Percentiles rank a stretch among this genome's conserved stretches.
Conservation (phyloP, 2,329 filamentous ascomycete genomes). For the Fusarium marasasianum region DNA sequence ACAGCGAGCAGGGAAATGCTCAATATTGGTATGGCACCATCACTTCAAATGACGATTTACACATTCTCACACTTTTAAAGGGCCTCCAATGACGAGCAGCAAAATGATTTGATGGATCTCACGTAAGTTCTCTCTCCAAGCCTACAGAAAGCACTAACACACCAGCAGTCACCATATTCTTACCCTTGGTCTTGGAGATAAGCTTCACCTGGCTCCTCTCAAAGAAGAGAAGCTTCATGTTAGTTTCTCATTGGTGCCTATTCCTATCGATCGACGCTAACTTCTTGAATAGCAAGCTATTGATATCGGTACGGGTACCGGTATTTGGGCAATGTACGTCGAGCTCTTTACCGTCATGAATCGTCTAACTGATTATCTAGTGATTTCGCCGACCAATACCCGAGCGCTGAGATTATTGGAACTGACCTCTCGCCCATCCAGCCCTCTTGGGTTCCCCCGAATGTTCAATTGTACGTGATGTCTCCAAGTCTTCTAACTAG, state of each 20-base stretch:
- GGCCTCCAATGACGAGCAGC: slow-evolving; percentile 37
- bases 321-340: slow-evolving; percentile 58
- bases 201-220: slow-evolving; percentile 31
- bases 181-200: slow-evolving; percentile 32
- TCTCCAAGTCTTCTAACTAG: not conserved
- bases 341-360: fast-evolving
- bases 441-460: slow-evolving; percentile 47
- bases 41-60: too few relatives aligned
- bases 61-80: not conserved
- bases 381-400: slow-evolving; percentile 57
- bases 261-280: too few relatives aligned
- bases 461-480: slow-evolving; percentile 52
- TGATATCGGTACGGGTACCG: slow-evolving; percentile 67
- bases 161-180: slow-evolving; percentile 30
- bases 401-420: slow-evolving; percentile 56
- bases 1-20: slow-evolving; percentile 35
- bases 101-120: slow-evolving; percentile 37
- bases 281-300: slow-evolving; percentile 40
- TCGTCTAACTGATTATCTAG: slow-evolving; percentile 44
- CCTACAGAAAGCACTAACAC: not conserved
- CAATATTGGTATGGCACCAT: slow-evolving; percentile 36
- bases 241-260: too few relatives aligned
- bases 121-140: not conserved
- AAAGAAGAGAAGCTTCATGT: slow-evolving; percentile 41
- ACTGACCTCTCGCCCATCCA: slow-evolving; percentile 60